Evolutionary conservation across 306 rosid genomes (phyloP).

Genomic region (Arachis hypogaea): DNA sequence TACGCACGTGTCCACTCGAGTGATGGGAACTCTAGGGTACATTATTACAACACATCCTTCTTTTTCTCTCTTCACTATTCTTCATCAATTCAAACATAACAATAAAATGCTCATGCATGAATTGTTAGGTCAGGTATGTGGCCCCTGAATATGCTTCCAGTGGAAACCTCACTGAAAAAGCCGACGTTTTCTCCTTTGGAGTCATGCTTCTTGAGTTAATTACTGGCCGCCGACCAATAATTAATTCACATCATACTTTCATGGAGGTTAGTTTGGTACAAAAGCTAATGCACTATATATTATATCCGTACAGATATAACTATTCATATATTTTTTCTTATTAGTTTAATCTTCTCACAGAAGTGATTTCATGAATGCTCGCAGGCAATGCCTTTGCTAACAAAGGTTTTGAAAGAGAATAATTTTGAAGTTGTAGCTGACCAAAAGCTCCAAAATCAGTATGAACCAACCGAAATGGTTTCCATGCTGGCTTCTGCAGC

Average conservation of each 20-base stretch:
- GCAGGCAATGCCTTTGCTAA: constrained; percentile 77
- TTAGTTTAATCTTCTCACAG: too few relatives aligned
- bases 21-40: constrained; percentile 98
- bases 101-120: too few relatives aligned
- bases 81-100: too few relatives aligned
- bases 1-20: constrained; percentile 94
- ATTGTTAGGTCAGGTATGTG: constrained; percentile 38
- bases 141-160: constrained; percentile 98
- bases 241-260: constrained; percentile 62
- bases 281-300: constrained; percentile 62
- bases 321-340: background rate
- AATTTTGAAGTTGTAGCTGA: constrained; percentile 61
- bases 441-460: constrained; percentile 54
- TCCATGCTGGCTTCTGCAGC: constrained; percentile 76
- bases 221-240: constrained; percentile 75
- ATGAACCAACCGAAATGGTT: constrained; percentile 60
- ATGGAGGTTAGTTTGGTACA: constrained; percentile 91
- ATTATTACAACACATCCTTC: constrained; percentile 34
- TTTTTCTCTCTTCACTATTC: background rate
- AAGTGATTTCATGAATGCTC: background rate
- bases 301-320: background rate
- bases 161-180: constrained; percentile 91
- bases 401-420: constrained; percentile 59
- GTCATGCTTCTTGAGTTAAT: constrained; percentile 91
- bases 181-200: constrained; percentile 94